Percentiles rank a stretch among this genome's conserved stretches.
Conservation (phyloP, 164 flowering plant species). For the Stephania yunnanensis region DNA sequence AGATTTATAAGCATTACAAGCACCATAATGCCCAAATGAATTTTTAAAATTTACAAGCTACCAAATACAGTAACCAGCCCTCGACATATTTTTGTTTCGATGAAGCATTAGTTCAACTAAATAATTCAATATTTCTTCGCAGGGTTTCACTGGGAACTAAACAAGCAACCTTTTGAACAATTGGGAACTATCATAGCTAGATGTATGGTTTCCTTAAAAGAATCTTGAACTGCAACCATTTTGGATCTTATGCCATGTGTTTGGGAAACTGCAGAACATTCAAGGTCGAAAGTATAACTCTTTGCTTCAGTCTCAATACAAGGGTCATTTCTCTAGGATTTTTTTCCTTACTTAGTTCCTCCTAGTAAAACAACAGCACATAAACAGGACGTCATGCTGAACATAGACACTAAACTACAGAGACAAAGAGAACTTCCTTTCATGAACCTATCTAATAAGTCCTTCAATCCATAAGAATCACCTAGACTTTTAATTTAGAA, state of each 20-base stretch:
- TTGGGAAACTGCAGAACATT: background rate
- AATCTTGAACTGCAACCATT: background rate
- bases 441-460: background rate
- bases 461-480: background rate
- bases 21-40: no score
- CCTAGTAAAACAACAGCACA: background rate
- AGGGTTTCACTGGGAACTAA: background rate
- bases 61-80: background rate
- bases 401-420: background rate
- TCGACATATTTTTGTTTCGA: background rate
- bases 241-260: background rate
- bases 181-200: background rate
- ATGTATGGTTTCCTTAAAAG: background rate
- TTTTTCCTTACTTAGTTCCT: no score
- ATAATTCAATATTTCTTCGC: background rate
- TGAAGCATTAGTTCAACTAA: no score
- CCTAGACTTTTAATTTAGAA: background rate
- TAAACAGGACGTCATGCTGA: background rate
- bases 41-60: no score
- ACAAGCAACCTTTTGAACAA: background rate
- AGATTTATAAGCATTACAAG: no score
- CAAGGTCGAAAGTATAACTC: background rate
- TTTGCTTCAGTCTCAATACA: background rate
- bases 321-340: no score
- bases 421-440: background rate